Base-by-base conservation (phyloP, 2,329 filamentous ascomycete species). In the Hypoxylon sp. region DNA sequence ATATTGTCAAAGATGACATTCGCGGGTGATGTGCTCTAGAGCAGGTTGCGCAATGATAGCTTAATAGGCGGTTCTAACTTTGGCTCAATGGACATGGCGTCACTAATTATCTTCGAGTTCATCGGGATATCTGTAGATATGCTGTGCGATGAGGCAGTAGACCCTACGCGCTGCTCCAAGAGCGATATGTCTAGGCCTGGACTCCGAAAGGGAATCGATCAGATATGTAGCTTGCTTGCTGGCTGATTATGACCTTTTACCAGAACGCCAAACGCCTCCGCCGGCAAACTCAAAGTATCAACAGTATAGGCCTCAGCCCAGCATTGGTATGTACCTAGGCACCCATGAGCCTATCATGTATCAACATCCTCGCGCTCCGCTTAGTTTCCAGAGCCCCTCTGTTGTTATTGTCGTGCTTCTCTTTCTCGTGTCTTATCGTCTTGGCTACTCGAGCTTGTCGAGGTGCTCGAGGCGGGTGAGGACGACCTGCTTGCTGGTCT, bases 401-500 rank as follows among this genome's bases (percentile, higher is more conserved):
- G 23, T 13, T 35, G 17, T 6, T 41, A 15, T 23, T 51, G n/a
- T 18, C 18, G 17, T 47, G n/a, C 31, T 20, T n/a, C 27, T 29
- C 10, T 33, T n/a, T 3, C 8, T 17, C 11, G 4, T 21, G 4
- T 24, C 9, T 11, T 13, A n/a, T 11, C 20, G 9, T n/a, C 7
- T 24, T 27, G 7, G 13, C 81, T 78, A 98, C 76, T 99, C 95
- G 72, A 99, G 78, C 77, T 98, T 98, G 73, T 99, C 95, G 74
- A 99, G 75, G 79, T 99, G 95, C 73, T 98, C 95, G 75, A 99
- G 74, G 69, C 95, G 80, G 50, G 95, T 98, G 71, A 99, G 79
- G 15, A 99, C 95, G 26, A 98, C 95, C 78, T 98, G 94, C 77
- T 98, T 99, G 74, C 92, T 97, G 62, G 94, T 98, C 83, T 99